A percentile compares a stretch with the other conserved stretches of the same genome.
Evolutionary conservation across 176 grass and related monocot genomes (phyloP).

Genomic region (Phoenix roebelenii): DNA sequence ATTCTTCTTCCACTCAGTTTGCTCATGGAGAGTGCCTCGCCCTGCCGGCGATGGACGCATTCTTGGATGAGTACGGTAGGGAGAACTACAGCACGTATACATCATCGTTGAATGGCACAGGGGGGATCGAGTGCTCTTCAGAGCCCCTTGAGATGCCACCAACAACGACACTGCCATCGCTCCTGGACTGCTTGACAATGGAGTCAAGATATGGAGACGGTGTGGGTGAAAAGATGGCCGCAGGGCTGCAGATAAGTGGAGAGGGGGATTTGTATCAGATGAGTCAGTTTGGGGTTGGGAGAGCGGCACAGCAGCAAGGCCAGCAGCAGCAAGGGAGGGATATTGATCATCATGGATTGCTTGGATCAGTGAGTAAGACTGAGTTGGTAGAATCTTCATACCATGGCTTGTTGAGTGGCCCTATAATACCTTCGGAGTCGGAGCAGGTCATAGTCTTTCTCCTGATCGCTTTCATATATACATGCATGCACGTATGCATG

Average conservation of each 20-base stretch:
- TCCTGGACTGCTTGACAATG: conserved; percentile 62
- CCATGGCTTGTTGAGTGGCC: conserved; percentile 31
- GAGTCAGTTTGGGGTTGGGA: conserved; percentile 25
- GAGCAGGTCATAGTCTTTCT: conserved; percentile 30
- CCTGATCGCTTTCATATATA: too few relatives aligned
- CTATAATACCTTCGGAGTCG: conserved; percentile 25
- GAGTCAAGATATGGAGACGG: conserved; percentile 2
- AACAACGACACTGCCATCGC: conserved; percentile 31
- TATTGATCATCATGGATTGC: too few relatives aligned
- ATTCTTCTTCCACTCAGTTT: conserved; percentile 8
- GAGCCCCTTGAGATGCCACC: neutral
- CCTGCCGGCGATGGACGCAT: conserved; percentile 41
- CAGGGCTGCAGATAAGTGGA: conserved; percentile 10
- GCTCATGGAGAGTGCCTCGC: conserved; percentile 26
- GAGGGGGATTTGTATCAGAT: conserved; percentile 19
- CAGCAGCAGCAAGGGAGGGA: too few relatives aligned
- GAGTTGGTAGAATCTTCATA: conserved; percentile 27
- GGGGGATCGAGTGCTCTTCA: too few relatives aligned
- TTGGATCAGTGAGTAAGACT: conserved; percentile 15
- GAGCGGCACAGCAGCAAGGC: conserved; percentile 15
- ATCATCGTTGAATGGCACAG: neutral
- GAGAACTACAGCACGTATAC: conserved; percentile 27
- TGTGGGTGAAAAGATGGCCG: neutral
- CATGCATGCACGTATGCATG: neutral
- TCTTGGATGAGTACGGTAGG: conserved; percentile 29